A percentile compares a stretch with the other conserved stretches of the same genome.
These are phyloP conservation scores for Triticum dicoccoides DNA, from an alignment of 176 grass and related monocot species.

Conservation along the genomic window DNA sequence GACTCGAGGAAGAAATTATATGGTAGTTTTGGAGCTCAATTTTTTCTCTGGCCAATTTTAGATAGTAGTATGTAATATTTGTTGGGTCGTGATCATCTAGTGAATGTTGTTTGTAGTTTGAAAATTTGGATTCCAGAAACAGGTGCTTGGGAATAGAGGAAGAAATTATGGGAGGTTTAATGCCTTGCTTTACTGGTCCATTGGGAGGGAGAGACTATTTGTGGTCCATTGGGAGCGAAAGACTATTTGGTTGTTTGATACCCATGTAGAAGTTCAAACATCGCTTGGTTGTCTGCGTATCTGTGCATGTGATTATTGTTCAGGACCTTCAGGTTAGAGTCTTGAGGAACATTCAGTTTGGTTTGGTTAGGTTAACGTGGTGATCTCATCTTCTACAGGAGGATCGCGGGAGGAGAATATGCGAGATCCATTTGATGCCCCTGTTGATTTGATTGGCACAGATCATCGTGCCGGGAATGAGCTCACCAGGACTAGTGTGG, in stretches of 20 bases:
- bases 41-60: background rate
- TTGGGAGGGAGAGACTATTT: background rate
- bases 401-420: constrained; percentile 36
- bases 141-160: background rate
- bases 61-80: background rate
- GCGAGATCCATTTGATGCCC: constrained; percentile 61
- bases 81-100: background rate
- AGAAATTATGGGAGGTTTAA: background rate
- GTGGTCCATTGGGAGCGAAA: background rate
- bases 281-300: background rate
- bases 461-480: constrained; percentile 40
- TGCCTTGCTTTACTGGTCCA: background rate
- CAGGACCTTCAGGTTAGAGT: background rate
- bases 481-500: constrained; percentile 5
- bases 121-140: background rate
- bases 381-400: constrained; percentile 16
- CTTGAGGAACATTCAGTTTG: background rate
- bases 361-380: background rate
- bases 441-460: constrained; percentile 29
- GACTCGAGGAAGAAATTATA: background rate
- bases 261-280: background rate
- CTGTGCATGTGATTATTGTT: background rate
- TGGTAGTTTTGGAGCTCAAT: background rate
- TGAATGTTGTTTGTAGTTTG: background rate
- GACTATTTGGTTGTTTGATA: background rate